Conservation (phyloP, 2,329 filamentous ascomycete species). For the Pseudocercospora fijiensis region DNA sequence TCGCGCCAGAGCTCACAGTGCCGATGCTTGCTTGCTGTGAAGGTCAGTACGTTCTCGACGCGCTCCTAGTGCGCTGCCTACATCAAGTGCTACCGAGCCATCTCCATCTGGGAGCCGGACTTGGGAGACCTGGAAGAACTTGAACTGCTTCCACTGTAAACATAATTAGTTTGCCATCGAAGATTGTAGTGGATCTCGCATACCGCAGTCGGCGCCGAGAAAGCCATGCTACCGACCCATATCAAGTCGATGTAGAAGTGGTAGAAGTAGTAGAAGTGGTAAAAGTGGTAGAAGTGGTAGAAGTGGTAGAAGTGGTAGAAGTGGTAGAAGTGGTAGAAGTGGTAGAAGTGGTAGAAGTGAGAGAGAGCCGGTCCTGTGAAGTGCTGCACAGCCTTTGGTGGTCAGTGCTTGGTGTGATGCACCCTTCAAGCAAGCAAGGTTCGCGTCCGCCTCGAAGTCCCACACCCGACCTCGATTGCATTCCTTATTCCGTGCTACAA, state of each 20-base stretch:
- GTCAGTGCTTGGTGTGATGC: slow-evolving; percentile 1
- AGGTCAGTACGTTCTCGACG: slow-evolving; percentile 20
- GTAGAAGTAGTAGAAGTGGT: not conserved
- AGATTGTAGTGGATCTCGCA: not conserved
- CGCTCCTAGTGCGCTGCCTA: slow-evolving; percentile 9
- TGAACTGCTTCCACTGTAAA: slow-evolving; percentile 92
- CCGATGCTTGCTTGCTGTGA: slow-evolving; percentile 65
- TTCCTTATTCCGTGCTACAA: slow-evolving; percentile 9
- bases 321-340: too few relatives aligned
- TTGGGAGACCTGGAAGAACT: slow-evolving; percentile 95
- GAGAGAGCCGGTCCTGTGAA: not conserved
- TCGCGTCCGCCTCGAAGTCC: slow-evolving; percentile 10
- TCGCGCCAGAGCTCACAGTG: slow-evolving; percentile 80
- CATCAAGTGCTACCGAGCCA: slow-evolving; percentile 53
- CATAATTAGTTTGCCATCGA: slow-evolving; percentile 3
- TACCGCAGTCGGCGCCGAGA: slow-evolving; percentile 7
- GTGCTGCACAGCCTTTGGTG: not conserved
- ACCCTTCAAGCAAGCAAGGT: not conserved
- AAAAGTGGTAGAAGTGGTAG: not conserved
- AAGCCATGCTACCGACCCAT: slow-evolving; percentile 30
- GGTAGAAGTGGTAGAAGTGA: too few relatives aligned
- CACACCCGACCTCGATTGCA: slow-evolving; percentile 7
- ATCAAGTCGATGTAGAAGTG: slow-evolving; percentile 11
- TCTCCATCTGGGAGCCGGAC: slow-evolving; percentile 79
- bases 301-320: too few relatives aligned